Conservation (phyloP, 2,329 filamentous ascomycete genomes). For the Penicillium italicum region DNA sequence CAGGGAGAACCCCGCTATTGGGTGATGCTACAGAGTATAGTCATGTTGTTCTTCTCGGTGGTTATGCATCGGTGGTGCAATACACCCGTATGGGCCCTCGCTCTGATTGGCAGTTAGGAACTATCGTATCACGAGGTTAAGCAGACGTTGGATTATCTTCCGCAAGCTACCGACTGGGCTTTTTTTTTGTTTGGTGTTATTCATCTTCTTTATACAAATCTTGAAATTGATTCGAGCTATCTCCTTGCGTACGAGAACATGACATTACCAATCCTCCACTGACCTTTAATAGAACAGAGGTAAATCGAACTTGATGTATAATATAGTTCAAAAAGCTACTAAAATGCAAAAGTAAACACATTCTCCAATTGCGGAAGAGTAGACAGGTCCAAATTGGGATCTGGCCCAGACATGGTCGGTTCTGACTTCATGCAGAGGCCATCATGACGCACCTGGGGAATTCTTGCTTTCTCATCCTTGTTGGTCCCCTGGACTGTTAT, state of each 20-base stretch:
- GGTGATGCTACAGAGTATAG: slow-evolving; percentile 3
- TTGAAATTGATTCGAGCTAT: background rate
- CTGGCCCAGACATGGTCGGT: background rate
- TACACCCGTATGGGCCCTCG: background rate
- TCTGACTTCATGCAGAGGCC: slow-evolving; percentile 22
- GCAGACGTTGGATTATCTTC: slow-evolving; percentile 4
- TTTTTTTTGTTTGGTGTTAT: background rate
- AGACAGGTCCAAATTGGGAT: background rate
- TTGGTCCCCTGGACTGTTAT: slow-evolving; percentile 7
- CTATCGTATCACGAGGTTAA: background rate
- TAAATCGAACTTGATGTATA: background rate
- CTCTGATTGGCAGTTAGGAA: slow-evolving; percentile 6
- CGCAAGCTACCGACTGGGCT: slow-evolving; percentile 10
- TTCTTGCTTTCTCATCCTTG: slow-evolving; percentile 4
- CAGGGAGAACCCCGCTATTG: slow-evolving; percentile 16
- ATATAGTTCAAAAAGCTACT: background rate
- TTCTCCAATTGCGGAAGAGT: background rate
- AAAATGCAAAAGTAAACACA: background rate
- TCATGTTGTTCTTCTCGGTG: background rate
- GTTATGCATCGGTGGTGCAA: slow-evolving; percentile 11
- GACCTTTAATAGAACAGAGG: background rate
- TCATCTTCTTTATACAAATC: background rate
- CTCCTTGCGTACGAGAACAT: slow-evolving; percentile 1
- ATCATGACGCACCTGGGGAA: slow-evolving; percentile 34
- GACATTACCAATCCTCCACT: background rate